Evolutionary conservation across 495 filamentous ascomycete genomes (phyloP).

Genomic region (Aspergillus campestris): DNA sequence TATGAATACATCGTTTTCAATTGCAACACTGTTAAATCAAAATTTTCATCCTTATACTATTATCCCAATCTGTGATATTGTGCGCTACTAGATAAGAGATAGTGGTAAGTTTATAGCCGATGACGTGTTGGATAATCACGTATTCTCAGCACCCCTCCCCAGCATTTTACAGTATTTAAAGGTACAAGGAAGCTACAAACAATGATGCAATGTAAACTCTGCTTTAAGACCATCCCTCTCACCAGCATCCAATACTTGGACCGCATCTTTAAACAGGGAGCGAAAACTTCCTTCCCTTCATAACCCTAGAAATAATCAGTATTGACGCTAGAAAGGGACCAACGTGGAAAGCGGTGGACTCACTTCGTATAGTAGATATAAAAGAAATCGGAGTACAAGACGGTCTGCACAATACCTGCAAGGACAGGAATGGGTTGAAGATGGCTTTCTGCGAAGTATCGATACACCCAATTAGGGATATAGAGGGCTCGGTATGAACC

Average conservation of each 20-base stretch:
- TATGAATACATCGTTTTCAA: too few species aligned
- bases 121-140: background rate
- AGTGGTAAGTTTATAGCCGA: too few species aligned
- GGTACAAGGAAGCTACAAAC: too few species aligned
- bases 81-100: too few species aligned
- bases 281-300: constrained; percentile 85
- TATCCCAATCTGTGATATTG: too few species aligned
- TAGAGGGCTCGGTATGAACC: constrained; percentile 87
- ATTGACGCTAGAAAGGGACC: constrained; percentile 1
- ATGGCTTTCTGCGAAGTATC: constrained; percentile 68
- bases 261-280: constrained; percentile 56
- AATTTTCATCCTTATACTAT: too few species aligned
- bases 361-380: constrained; percentile 98
- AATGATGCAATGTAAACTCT: too few species aligned
- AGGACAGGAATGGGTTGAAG: constrained; percentile 75
- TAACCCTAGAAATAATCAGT: constrained; percentile 42
- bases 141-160: too few species aligned
- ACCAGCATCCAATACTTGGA: background rate
- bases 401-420: constrained; percentile 84
- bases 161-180: too few species aligned
- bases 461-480: constrained; percentile 96
- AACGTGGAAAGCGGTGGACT: constrained; percentile 10
- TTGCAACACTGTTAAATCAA: too few species aligned
- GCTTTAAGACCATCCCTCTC: background rate
- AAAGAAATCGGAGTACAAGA: constrained; percentile 98